Conservation (phyloP, 257 asterid genomes). For the Solanum pinnatisectum region DNA sequence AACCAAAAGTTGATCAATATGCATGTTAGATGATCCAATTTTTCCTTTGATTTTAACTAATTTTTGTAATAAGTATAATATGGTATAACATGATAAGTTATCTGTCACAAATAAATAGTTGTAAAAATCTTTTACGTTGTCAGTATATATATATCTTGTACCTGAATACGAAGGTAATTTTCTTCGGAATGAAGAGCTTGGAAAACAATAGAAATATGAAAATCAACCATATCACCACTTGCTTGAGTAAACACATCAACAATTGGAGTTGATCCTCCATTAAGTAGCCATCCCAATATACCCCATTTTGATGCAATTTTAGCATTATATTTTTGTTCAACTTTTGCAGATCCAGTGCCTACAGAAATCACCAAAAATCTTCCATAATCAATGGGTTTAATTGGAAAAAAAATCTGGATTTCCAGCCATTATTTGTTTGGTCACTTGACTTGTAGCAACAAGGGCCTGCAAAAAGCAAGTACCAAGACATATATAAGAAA, state of each 20-base stretch:
- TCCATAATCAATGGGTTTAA: conserved; percentile 23
- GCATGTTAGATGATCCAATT: background rate
- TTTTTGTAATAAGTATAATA: background rate
- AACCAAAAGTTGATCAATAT: background rate
- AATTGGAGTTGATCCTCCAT: conserved; percentile 38
- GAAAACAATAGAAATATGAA: conserved; percentile 34
- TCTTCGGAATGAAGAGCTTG: conserved; percentile 35
- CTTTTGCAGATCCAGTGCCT: conserved; percentile 48
- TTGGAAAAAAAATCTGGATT: conserved; percentile 23
- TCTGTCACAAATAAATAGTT: background rate
- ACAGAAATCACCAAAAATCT: conserved; percentile 33
- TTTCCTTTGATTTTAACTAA: background rate
- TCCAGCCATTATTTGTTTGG: conserved; percentile 37
- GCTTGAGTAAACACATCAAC: conserved; percentile 46
- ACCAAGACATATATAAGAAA: background rate
- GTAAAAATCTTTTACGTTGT: background rate
- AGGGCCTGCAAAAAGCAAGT: conserved; percentile 14
- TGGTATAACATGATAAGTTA: background rate
- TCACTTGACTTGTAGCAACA: conserved; percentile 35
- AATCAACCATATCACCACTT: conserved; percentile 51
- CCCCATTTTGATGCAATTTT: conserved; percentile 47
- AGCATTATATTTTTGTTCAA: conserved; percentile 23
- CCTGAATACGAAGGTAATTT: conserved; percentile 53
- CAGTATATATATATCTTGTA: background rate
- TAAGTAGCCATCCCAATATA: conserved; percentile 29